Percentiles rank a stretch among this genome's conserved stretches.
These are phyloP conservation scores for Chondrus crispus DNA, from an alignment of 23 red algal species.

Conservation along the genomic window DNA sequence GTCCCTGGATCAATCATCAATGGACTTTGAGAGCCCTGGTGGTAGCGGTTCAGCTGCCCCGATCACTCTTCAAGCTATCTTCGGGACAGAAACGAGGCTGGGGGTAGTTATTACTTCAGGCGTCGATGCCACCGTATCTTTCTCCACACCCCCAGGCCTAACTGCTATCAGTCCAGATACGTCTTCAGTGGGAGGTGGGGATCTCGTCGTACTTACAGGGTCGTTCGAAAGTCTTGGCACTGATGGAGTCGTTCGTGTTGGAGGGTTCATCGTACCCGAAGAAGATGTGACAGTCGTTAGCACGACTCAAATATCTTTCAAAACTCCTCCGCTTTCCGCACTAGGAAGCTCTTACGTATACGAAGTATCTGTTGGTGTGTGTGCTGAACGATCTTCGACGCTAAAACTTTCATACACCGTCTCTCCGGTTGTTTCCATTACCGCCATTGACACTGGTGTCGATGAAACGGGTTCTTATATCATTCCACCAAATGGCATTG, in stretches of 20 bases:
- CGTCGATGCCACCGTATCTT: background rate
- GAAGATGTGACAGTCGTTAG: background rate
- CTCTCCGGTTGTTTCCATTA: slow-evolving; percentile 16
- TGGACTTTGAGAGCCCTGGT: slow-evolving; percentile 27
- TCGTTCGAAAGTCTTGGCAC: slow-evolving; percentile 7
- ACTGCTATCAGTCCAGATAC: background rate
- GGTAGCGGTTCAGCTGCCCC: slow-evolving; percentile 15
- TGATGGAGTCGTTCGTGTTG: slow-evolving; percentile 9
- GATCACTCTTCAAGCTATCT: slow-evolving; percentile 3
- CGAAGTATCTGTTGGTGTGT: slow-evolving; percentile 27
- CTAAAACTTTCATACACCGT: slow-evolving; percentile 16
- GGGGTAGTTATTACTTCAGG: background rate
- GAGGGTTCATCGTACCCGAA: slow-evolving; percentile 9
- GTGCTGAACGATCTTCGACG: slow-evolving; percentile 31
- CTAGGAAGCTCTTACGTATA: slow-evolving; percentile 25
- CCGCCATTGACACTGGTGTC: slow-evolving; percentile 33
- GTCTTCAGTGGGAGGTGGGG: background rate
- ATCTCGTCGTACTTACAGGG: slow-evolving; percentile 14
- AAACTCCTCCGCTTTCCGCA: background rate
- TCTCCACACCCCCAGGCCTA: slow-evolving; percentile 22
- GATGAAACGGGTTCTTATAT: slow-evolving; percentile 16
- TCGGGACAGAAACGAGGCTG: background rate
- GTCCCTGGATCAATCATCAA: background rate
- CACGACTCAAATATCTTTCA: background rate
- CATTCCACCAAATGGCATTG: background rate